Base-by-base conservation (phyloP, 225 moss, liverwort and hornwort genomes). In the Pseudoscleropodium purum region DNA sequence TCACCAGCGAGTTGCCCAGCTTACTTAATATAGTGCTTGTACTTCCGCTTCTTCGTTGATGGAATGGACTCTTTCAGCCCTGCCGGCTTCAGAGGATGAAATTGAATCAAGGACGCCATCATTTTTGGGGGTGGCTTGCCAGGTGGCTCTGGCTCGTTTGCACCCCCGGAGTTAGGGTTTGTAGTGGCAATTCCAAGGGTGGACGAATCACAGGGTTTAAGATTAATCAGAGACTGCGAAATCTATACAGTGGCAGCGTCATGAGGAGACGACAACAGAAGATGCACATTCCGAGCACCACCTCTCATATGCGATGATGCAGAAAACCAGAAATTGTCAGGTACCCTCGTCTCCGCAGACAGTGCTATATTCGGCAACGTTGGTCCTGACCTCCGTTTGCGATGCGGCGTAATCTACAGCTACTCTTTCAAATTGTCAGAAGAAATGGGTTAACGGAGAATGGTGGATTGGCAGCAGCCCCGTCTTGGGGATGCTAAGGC, bases 1-100 rank as follows among this genome's bases (percentile, higher is more conserved):
- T 95, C 98, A n/a, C 89, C 93, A 49, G 96, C 95, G 47, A 98
- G 96, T 92, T 91, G 91, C 79, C 89, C 94, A 51, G 96, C 95
- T 89, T 96, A 91, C 39, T 59, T 77, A 23, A 89, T 90, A 64
- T 94, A 96, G 72, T 86, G 89, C 82, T 96, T 92, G 85, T 94
- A 85, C 89, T 90, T 91, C 87, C 90, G 86, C 86, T 95, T 94
- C 92, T 68, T 87, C 83, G 92, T 89, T 37, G 94, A 94, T 79
- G 86, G 85, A 59, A 95, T 75, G 49, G 92, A 88, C 60, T 85
- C 87, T 90, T 94, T 94, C 81, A 97, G 4, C 24, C 78, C 92
- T 69, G 86, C 84, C 74, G n/a, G 65, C 33, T 83, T 89, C 45
- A 95, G 81, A 13, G 91, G 73, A 77, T 82, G 80, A 81, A 93